Evolutionary conservation across 192 early-diverging fungal genomes (phyloP), one percentile per base, ranked within the genome.

Genomic region (Coemansia sp.): DNA sequence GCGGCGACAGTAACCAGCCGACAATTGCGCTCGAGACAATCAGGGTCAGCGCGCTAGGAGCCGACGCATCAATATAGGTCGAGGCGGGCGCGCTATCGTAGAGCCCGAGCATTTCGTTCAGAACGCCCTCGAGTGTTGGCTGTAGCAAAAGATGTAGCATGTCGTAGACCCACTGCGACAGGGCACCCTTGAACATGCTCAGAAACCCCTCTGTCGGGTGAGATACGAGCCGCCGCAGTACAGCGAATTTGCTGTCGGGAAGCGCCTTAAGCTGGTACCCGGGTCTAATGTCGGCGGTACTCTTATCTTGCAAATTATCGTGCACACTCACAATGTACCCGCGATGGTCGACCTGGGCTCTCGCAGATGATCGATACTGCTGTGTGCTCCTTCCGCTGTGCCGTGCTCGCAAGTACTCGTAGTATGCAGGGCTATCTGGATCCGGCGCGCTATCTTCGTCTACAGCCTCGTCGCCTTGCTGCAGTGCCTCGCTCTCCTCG

Each of bases 81-180:
- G 87, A 66, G n/a, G 68, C 24, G 3, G 75, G 62, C 19, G 65
- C 74, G 66, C 94, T 94, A 58, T 97, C 97, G 65, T 92, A 94
- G n/a, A 97, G 85, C 59, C 89, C 94, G 57, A 97, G 93, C 20
- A 87, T 80, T 67, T 98, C 97, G 77, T 98, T 97, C 45, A 98
- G 66, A 19, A 83, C 70, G 14, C 92, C 93, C 68, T 98, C 96
- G 40, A 97, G 69, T 10, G 89, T 87, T 17, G 96, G 95, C 66
- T 96, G 94, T 31, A 94, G 57, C 32, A 92, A 79, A 24, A 90
- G 68, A 59, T 90, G 90, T 39, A 89, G 65, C 59, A 92, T 87
- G 42, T 91, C 88, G 68, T 91, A 93, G 3, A 86, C 8, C 90
- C 94, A 96, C 42, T 87, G 85, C 6, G 93, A 90, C 25, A 92